These are phyloP conservation scores for Fusarium compactum DNA, from an alignment of 2,329 filamentous ascomycete genomes.

Conservation along the genomic window DNA sequence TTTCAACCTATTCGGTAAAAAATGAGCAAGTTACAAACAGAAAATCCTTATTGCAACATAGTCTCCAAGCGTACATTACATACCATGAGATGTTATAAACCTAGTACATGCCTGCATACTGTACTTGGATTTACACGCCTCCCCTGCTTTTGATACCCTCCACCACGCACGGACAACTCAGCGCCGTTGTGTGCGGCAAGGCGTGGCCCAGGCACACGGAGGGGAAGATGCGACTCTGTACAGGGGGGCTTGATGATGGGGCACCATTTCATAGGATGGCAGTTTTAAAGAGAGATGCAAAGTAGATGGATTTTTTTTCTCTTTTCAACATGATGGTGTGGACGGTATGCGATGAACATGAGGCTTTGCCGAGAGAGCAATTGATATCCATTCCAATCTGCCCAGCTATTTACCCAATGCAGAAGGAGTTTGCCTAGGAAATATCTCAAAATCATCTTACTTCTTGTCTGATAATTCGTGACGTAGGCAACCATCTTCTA, in stretches of 20 bases:
- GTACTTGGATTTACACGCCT: slow-evolving; percentile 31
- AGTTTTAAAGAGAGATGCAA: slow-evolving; percentile 32
- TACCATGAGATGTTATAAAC: slow-evolving; percentile 15
- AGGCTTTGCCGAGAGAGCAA: slow-evolving; percentile 13
- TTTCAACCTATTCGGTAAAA: slow-evolving; percentile 13
- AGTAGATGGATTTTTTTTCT: slow-evolving; percentile 31
- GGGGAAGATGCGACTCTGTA: slow-evolving; percentile 34
- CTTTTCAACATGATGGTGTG: slow-evolving; percentile 32
- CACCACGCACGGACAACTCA: slow-evolving; percentile 52
- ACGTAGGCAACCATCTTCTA: slow-evolving; percentile 28
- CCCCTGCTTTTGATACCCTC: slow-evolving; percentile 43
- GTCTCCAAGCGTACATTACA: slow-evolving; percentile 41
- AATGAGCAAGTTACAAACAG: slow-evolving; percentile 17
- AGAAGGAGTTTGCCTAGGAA: slow-evolving; percentile 24
- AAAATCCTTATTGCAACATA: slow-evolving; percentile 23
- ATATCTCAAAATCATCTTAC: slow-evolving; percentile 17
- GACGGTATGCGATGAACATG: slow-evolving; percentile 25
- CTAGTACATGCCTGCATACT: background rate
- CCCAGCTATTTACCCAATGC: slow-evolving; percentile 28
- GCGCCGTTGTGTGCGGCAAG: slow-evolving; percentile 39
- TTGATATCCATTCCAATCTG: slow-evolving; percentile 22
- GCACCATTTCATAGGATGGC: slow-evolving; percentile 56
- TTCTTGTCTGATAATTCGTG: slow-evolving; percentile 12
- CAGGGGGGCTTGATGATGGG: slow-evolving; percentile 56
- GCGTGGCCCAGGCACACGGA: slow-evolving; percentile 44